Percentiles rank a stretch among this genome's conserved stretches.
Conservation (phyloP, 1,284 basidiomycete species). For the Irpex rosettiformis region DNA sequence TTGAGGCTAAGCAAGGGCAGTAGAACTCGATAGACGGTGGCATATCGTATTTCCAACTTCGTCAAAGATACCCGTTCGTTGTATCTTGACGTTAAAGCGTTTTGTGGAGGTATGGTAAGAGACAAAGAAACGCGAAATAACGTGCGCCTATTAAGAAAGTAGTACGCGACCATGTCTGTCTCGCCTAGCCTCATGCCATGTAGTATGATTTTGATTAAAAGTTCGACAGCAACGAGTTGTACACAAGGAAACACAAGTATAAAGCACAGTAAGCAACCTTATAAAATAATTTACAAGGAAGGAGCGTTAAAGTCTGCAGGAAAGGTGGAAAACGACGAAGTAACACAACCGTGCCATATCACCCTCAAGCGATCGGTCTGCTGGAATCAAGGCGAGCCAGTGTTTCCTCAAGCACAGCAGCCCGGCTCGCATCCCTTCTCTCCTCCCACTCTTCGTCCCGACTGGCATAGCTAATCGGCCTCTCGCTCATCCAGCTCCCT, state of each 20-base stretch:
- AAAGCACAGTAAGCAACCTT: not conserved
- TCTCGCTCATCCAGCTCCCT: constrained; percentile 30
- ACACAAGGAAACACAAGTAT: not conserved
- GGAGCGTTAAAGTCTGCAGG: not conserved
- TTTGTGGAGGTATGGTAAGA: too few species aligned
- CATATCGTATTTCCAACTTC: constrained; percentile 15
- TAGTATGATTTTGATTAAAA: too few species aligned
- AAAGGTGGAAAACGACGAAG: not conserved
- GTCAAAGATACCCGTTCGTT: too few species aligned
- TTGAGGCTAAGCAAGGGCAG: constrained; percentile 63
- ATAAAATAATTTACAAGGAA: not conserved
- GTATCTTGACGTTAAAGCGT: too few species aligned
- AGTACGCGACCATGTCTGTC: too few species aligned
- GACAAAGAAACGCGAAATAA: too few species aligned
- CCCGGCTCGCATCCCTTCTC: constrained; percentile 48
- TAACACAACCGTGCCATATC: not conserved
- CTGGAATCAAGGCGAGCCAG: constrained; percentile 29
- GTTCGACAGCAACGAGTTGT: too few species aligned
- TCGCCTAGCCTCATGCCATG: too few species aligned
- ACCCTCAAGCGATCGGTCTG: not conserved
- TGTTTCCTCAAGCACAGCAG: constrained; percentile 51
- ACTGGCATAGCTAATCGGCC: constrained; percentile 52
- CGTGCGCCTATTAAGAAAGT: too few species aligned
- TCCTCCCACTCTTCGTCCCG: constrained; percentile 56
- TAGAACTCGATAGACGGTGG: constrained; percentile 62